These are phyloP conservation scores for Sphaerulina musiva DNA, from an alignment of 2,329 filamentous ascomycete species.

Conservation along the genomic window DNA sequence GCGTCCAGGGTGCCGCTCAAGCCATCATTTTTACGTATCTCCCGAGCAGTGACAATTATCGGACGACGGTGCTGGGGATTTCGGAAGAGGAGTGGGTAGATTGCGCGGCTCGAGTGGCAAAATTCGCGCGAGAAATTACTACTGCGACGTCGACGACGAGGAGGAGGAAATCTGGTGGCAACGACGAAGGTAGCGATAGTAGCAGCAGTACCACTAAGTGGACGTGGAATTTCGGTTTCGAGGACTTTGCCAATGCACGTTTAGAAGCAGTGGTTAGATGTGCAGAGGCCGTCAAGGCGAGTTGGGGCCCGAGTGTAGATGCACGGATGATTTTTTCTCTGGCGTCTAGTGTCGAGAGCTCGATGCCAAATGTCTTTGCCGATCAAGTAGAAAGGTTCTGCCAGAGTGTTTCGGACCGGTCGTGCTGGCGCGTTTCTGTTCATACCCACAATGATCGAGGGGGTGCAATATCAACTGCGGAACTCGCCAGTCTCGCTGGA, in stretches of 20 bases:
- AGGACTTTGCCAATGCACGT: slow-evolving; percentile 83
- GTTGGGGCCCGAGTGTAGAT: slow-evolving; percentile 75
- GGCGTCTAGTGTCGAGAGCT: slow-evolving; percentile 89
- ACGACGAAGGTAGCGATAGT: too few species aligned
- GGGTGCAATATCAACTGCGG: slow-evolving; percentile 79
- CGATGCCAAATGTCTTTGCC: slow-evolving; percentile 89
- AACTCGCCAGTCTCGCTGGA: slow-evolving; percentile 94
- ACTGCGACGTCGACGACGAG: too few species aligned
- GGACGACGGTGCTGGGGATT: slow-evolving; percentile 82
- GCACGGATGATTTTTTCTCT: slow-evolving; percentile 93
- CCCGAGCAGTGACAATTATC: slow-evolving; percentile 92
- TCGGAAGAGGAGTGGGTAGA: slow-evolving; percentile 72
- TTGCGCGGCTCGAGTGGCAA: slow-evolving; percentile 76
- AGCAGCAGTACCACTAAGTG: slow-evolving; percentile 49
- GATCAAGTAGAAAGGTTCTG: slow-evolving; percentile 97
- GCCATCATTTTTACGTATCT: slow-evolving; percentile 93
- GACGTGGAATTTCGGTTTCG: slow-evolving; percentile 76
- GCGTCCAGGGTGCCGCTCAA: slow-evolving; percentile 82
- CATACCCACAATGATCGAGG: slow-evolving; percentile 94
- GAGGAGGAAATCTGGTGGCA: too few species aligned
- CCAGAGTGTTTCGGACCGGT: slow-evolving; percentile 70
- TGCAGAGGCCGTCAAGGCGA: slow-evolving; percentile 87
- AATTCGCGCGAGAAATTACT: slow-evolving; percentile 58
- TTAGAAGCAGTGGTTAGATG: slow-evolving; percentile 75
- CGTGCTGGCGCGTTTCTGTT: slow-evolving; percentile 80